phyloP scores from a whole-genome alignment of 306 rosid genomes.

The Cercis canadensis region DNA sequence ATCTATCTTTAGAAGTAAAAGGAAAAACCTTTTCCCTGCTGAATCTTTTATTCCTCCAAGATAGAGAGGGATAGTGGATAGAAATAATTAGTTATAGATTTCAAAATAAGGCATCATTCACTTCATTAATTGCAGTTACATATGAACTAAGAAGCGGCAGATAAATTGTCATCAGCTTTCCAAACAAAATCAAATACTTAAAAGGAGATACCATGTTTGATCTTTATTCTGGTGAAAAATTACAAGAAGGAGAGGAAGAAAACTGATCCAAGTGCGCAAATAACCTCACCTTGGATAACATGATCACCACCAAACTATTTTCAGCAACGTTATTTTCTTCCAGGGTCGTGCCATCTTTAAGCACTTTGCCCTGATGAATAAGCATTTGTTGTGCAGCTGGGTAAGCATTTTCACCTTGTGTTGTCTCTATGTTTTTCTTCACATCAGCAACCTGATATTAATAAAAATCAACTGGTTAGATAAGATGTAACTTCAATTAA shows the following conservation, averaged over 20 bases:
- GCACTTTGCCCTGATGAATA: slow-evolving; percentile 84
- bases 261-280: slow-evolving; percentile 5
- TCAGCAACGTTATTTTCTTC: slow-evolving; percentile 74
- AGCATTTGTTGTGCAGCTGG: slow-evolving; percentile 89
- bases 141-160: neutral
- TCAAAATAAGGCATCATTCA: no score
- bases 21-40: neutral
- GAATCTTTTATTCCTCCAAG: no score
- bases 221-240: no score
- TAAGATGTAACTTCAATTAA: neutral
- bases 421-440: slow-evolving; percentile 67
- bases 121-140: neutral
- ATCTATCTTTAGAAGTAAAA: no score
- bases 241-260: neutral
- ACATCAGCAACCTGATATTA: slow-evolving; percentile 68
- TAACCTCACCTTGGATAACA: slow-evolving; percentile 69
- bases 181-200: neutral
- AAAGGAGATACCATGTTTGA: neutral
- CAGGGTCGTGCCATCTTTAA: slow-evolving; percentile 68
- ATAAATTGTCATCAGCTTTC: neutral
- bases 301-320: slow-evolving; percentile 78
- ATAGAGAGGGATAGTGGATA: no score
- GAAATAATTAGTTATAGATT: no score
- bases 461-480: neutral
- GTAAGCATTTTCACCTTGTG: slow-evolving; percentile 66